Percentiles rank a stretch among this genome's conserved stretches.
phyloP scores from a whole-genome alignment of 2,329 filamentous ascomycete genomes.

The Chaetoscypha palmicola region DNA sequence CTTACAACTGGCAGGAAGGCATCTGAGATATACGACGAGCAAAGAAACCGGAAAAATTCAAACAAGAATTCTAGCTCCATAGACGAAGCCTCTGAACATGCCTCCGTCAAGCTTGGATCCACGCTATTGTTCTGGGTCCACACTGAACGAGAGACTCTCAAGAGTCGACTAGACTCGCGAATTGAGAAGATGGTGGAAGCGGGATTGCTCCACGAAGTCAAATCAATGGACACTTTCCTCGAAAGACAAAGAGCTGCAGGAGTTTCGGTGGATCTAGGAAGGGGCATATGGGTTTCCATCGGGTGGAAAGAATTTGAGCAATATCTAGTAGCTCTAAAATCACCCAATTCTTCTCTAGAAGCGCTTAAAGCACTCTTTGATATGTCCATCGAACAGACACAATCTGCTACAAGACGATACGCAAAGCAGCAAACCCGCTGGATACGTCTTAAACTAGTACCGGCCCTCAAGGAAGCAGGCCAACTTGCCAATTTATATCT shows the following conservation, averaged over 20 bases:
- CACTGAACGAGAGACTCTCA: slow-evolving; percentile 60
- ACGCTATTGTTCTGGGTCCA: slow-evolving; percentile 77
- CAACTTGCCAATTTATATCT: slow-evolving; percentile 60
- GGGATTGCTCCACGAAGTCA: slow-evolving; percentile 58
- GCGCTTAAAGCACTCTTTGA: slow-evolving; percentile 49
- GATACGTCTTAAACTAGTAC: slow-evolving; percentile 77
- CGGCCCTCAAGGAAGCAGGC: slow-evolving; percentile 51
- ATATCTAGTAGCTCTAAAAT: slow-evolving; percentile 50
- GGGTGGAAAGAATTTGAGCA: slow-evolving; percentile 86
- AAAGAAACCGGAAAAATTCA: slow-evolving; percentile 43
- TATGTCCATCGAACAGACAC: slow-evolving; percentile 65
- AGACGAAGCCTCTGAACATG: background rate
- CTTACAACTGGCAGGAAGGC: slow-evolving; percentile 73
- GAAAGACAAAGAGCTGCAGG: slow-evolving; percentile 40
- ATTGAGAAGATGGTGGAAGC: slow-evolving; percentile 76
- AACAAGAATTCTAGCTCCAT: slow-evolving; percentile 16
- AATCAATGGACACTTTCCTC: slow-evolving; percentile 43
- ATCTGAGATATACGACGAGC: slow-evolving; percentile 81
- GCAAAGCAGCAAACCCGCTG: slow-evolving; percentile 77
- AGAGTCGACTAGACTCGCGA: slow-evolving; percentile 63
- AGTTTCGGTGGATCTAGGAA: slow-evolving; percentile 58
- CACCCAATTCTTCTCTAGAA: slow-evolving; percentile 22
- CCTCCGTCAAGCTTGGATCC: slow-evolving; percentile 21
- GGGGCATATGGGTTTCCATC: slow-evolving; percentile 94
- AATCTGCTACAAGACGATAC: slow-evolving; percentile 80